Base-by-base conservation (phyloP, 2,329 filamentous ascomycete genomes). In the Cercospora nicotianae region DNA sequence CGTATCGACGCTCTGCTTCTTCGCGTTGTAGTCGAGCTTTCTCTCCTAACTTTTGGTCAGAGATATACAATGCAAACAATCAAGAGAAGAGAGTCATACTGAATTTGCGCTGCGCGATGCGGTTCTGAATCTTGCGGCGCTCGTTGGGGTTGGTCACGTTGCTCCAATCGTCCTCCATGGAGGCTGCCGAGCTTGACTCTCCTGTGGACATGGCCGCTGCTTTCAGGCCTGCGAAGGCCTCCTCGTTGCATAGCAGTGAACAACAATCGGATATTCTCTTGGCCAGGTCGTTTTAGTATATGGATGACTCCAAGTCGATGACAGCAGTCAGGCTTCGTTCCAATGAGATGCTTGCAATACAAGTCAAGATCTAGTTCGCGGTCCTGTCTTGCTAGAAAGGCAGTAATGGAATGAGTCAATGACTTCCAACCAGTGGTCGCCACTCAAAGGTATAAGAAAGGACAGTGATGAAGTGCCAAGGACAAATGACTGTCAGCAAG, bases 91-190 rank as follows among this genome's bases (percentile, higher is more conserved):
- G 5, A 28, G 81, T n/a, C 89, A 75, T 84, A 93, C 91, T 85
- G 73, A 92, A 93, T 74, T 92, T 92, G 72, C 90, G 85, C 75
- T 93, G 91, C 1, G 90, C 90, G 69, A 92, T 86, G 64, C 90
- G 86, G 77, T 93, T 93, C 77, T 93, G 91, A 61, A 93, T 90
- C 68, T 90, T 88, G 70, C 91, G 84, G 75, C 91, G 85, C 80
- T 92, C 89, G 68, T 88, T 88, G 0, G 89, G 89, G 72, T 93
- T 90, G 6, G 86, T 86, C 53, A 93, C 84, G 0, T 89, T 85
- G 30, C 86, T 83, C 91, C 91, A 93, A 79, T 92, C 87, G 70
- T 90, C 85, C n/a, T 74, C 72, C n/a, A 65, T 65, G 6, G 72
- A 68, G 18, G 63, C 13, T n/a, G 60, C 58, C 51, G 70, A 70